These are phyloP conservation scores for Coelastrella sp. DNA, from an alignment of 139 green algal genomes.

Conservation along the genomic window DNA sequence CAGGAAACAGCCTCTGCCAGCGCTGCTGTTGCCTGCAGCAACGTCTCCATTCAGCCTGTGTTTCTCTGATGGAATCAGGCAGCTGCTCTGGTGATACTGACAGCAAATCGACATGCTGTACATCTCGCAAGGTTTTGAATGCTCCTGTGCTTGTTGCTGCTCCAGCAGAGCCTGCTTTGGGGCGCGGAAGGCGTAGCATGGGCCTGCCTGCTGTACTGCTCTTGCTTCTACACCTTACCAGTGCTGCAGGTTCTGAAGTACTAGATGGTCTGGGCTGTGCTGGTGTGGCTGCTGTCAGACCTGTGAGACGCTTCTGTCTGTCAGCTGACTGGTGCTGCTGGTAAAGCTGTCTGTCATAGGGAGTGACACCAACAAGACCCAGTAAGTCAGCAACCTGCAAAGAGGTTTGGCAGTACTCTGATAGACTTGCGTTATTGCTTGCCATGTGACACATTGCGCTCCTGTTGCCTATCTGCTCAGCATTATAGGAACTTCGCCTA, in stretches of 20 bases:
- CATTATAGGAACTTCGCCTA: too few relatives aligned
- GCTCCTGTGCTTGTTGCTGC: conserved; percentile 15
- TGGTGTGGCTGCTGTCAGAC: not conserved
- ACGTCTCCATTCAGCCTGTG: conserved; percentile 39
- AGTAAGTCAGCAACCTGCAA: conserved; percentile 54
- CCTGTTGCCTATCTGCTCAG: too few relatives aligned
- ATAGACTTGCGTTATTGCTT: not conserved
- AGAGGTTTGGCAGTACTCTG: not conserved
- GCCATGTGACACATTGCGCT: not conserved
- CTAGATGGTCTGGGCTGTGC: not conserved
- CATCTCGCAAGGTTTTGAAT: conserved; percentile 22
- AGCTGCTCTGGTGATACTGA: conserved; percentile 18
- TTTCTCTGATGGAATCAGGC: conserved; percentile 42
- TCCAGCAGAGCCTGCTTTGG: too few relatives aligned
- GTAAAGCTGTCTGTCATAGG: conserved; percentile 41
- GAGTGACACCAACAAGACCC: conserved; percentile 52
- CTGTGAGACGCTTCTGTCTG: conserved; percentile 45
- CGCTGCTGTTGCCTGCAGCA: conserved; percentile 11
- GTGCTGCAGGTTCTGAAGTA: not conserved
- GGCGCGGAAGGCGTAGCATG: too few relatives aligned
- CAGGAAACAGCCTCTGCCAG: conserved; percentile 36
- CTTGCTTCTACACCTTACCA: too few relatives aligned
- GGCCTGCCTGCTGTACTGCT: too few relatives aligned
- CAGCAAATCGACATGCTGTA: conserved; percentile 24
- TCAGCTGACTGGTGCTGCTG: conserved; percentile 16